Percentiles rank a stretch among this genome's conserved stretches.
Conservation (phyloP, 1,284 basidiomycete genomes). For the Bjerkandera adusta region DNA sequence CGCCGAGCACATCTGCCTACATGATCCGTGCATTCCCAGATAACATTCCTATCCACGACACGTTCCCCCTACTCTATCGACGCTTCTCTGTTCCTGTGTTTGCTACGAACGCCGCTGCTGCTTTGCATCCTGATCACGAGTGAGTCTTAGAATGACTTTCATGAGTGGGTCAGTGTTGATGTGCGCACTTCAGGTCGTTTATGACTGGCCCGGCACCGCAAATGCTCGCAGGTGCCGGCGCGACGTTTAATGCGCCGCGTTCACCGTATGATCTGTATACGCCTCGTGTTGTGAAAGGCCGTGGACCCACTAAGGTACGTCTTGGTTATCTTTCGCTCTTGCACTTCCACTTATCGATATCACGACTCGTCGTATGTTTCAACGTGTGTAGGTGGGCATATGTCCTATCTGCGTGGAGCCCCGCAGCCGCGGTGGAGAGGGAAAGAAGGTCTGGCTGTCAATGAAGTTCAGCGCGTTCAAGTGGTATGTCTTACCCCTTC, state of each 20-base stretch:
- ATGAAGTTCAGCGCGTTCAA: slow-evolving; percentile 83
- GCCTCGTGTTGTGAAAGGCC: slow-evolving; percentile 73
- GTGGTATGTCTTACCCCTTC: slow-evolving; percentile 43
- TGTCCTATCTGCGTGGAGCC: slow-evolving; percentile 77
- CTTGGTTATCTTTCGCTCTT: background rate
- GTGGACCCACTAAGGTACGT: slow-evolving; percentile 54
- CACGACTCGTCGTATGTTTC: background rate
- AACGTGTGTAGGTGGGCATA: slow-evolving; percentile 46
- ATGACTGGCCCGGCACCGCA: slow-evolving; percentile 18
- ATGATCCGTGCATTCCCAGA: slow-evolving; percentile 46
- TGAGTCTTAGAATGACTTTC: background rate
- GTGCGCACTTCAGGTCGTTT: slow-evolving; percentile 8
- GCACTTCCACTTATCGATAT: background rate
- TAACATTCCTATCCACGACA: slow-evolving; percentile 40
- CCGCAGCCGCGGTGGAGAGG: slow-evolving; percentile 58
- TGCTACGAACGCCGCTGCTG: too few species aligned
- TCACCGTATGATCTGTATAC: slow-evolving; percentile 68
- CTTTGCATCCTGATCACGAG: too few species aligned
- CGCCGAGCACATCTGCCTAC: background rate
- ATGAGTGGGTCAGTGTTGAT: background rate
- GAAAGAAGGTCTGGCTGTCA: slow-evolving; percentile 63
- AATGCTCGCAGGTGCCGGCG: slow-evolving; percentile 40
- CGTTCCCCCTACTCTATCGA: slow-evolving; percentile 60
- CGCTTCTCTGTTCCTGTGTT: slow-evolving; percentile 63
- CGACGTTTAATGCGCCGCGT: slow-evolving; percentile 56